Conservation (phyloP, 345 rosid species). For the Gossypioides kirkii region DNA sequence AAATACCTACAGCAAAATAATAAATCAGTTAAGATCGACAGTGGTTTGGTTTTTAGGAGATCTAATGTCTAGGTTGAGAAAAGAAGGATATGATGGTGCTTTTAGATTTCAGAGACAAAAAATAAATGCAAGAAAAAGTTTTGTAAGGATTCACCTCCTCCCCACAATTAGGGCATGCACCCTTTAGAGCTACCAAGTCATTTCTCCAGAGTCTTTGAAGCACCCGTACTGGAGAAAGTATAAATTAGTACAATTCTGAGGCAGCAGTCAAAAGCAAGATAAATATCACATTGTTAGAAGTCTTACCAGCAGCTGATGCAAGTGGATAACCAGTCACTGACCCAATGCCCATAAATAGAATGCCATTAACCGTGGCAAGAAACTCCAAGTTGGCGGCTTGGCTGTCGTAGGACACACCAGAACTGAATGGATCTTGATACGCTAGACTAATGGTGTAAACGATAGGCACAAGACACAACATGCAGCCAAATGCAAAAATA, state of each 20-base stretch:
- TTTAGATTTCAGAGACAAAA: not conserved
- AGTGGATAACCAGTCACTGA: slow-evolving; percentile 66
- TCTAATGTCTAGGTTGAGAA: not conserved
- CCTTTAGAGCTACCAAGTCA: slow-evolving; percentile 81
- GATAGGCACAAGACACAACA: slow-evolving; percentile 50
- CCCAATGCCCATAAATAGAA: slow-evolving; percentile 64
- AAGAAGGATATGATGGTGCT: not conserved
- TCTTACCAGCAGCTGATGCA: slow-evolving; percentile 73
- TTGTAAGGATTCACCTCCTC: slow-evolving; percentile 69
- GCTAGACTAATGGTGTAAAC: slow-evolving; percentile 54
- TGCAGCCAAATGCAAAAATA: slow-evolving; percentile 66
- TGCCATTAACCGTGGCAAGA: slow-evolving; percentile 45
- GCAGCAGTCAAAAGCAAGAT: not conserved
- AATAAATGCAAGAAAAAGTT: not conserved
- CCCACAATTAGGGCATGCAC: slow-evolving; percentile 93
- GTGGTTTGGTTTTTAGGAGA: not conserved
- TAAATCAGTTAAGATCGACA: not conserved
- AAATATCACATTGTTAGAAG: not conserved
- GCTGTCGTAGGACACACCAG: slow-evolving; percentile 32
- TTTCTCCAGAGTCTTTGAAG: slow-evolving; percentile 86
- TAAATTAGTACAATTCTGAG: not conserved
- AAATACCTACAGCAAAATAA: slow-evolving; percentile 56
- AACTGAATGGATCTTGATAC: slow-evolving; percentile 45
- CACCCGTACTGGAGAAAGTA: slow-evolving; percentile 56
- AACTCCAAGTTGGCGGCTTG: slow-evolving; percentile 44